Conservation (phyloP, 441 rosid genomes). For the Pelargonium myrrhifolium region DNA sequence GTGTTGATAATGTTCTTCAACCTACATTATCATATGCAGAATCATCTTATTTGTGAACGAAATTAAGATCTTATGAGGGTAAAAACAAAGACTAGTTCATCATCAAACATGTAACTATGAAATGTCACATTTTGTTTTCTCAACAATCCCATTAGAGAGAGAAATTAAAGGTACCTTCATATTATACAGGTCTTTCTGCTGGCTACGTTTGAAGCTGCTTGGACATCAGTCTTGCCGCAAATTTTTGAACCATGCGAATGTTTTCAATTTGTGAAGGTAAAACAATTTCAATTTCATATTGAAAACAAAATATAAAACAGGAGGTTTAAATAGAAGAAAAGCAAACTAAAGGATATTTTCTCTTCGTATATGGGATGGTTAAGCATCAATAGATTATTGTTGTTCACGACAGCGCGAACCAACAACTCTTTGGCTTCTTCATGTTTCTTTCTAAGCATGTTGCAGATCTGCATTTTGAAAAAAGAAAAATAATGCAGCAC, state of each 20-base stretch:
- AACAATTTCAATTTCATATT: constrained; percentile 7
- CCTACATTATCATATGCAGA: too few species aligned
- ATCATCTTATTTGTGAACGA: too few species aligned
- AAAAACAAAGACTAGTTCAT: too few species aligned
- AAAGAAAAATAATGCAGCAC: background rate
- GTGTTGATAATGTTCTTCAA: too few species aligned
- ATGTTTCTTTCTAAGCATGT: constrained; percentile 69
- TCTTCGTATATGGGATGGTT: constrained; percentile 70
- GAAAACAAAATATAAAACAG: background rate
- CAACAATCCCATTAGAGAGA: background rate
- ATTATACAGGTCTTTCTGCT: constrained; percentile 5
- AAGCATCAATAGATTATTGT: constrained; percentile 72
- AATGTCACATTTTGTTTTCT: too few species aligned
- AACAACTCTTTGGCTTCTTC: constrained; percentile 78
- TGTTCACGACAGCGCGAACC: constrained; percentile 77
- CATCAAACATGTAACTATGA: too few species aligned
- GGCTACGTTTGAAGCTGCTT: constrained; percentile 27
- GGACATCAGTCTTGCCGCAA: constrained; percentile 39
- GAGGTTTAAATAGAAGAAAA: constrained; percentile 2
- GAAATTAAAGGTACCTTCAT: background rate
- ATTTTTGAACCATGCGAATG: constrained; percentile 58
- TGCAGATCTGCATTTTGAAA: constrained; percentile 55
- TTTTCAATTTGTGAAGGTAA: constrained; percentile 48
- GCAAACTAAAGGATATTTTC: constrained; percentile 67
- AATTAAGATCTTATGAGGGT: too few species aligned